Base-by-base conservation (phyloP, 1,284 basidiomycete species). In the Ceratobasidium sp. region DNA sequence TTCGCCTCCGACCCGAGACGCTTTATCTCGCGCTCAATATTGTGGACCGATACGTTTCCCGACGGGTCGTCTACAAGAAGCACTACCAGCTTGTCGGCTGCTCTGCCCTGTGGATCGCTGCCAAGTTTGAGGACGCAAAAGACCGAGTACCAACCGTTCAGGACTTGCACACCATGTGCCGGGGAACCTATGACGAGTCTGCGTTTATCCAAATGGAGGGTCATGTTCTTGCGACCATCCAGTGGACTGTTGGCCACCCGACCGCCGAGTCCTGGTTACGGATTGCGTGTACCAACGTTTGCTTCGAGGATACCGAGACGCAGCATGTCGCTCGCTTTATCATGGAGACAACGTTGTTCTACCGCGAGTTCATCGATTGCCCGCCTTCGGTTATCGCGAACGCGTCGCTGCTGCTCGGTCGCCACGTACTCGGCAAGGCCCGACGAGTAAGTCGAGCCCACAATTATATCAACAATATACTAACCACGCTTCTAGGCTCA, bases 81-180 rank as follows among this genome's bases (percentile, higher is more conserved):
- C 97, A 99, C 83, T 99, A 98, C 81, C 97, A 99, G 80, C 92
- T 99, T 64, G 96, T 99, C 67, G 97, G 97, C 40, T 99, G 97
- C 78, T 94, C 96, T 14, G 95, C 97, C 23, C 86, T 99, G 4
- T 96, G 96, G 95, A 98, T 99, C 77, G 97, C 97, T 5, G 93
- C 97, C 78, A 99, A 99, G 83, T 99, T 97, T 78, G 97, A 99
- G 82, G 97, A 99, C 79, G 92, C 96, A 51, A 99, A 99, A 83
- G 96, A 99, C 80, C 93, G 95, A 74, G 95, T 99, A 1, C 97
- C 97, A 11, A 92, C 94, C 1, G 92, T 98, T 8, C 88, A 92
- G 78, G 96, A 99, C 77, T 88, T 99, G 72, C 90, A 90, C 71
- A 91, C 95, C 78, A 95, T 98, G 82, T 99, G 96, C 82, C 93